Evolutionary conservation across 208 protist genomes (phyloP).

Genomic region (Angomonas desouzai): DNA sequence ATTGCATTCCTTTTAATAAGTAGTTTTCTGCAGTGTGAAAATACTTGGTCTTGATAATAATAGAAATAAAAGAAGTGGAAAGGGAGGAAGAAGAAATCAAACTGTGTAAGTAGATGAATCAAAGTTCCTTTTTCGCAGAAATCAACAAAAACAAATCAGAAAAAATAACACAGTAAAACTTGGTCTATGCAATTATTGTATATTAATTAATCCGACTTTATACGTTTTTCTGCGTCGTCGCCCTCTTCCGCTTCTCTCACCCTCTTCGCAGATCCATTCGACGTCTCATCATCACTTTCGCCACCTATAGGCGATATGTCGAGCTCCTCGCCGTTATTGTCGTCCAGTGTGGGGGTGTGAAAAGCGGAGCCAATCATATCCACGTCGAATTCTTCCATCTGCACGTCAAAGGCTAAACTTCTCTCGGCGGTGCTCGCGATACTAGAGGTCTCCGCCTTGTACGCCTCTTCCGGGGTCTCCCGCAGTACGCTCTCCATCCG

Average conservation of each 20-base stretch:
- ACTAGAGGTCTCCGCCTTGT: constrained; percentile 54
- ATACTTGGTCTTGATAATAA: too few relatives aligned
- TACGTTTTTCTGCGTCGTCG: constrained; percentile 4
- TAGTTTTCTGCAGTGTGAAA: too few relatives aligned
- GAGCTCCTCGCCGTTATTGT: not conserved
- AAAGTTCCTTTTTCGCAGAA: too few relatives aligned
- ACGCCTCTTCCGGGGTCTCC: constrained; percentile 69
- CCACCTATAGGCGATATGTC: not conserved
- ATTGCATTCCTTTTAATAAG: too few relatives aligned
- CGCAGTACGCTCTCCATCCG: constrained; percentile 33
- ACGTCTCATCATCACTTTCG: not conserved
- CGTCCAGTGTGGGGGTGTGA: not conserved
- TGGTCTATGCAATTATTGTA: not conserved
- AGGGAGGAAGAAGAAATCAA: too few relatives aligned
- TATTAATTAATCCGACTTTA: not conserved
- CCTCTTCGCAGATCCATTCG: not conserved
- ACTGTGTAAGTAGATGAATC: too few relatives aligned
- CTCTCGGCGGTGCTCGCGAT: constrained; percentile 63
- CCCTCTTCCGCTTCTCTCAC: not conserved
- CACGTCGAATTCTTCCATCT: constrained; percentile 22
- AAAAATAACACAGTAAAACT: constrained; percentile 9
- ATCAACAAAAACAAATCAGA: not conserved
- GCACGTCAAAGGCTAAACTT: constrained; percentile 7
- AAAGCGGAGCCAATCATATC: constrained; percentile 15
- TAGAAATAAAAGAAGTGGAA: too few relatives aligned